These are phyloP conservation scores for Phytophthora tentaculata DNA, from an alignment of 352 stramenopile genomes.

Conservation along the genomic window DNA sequence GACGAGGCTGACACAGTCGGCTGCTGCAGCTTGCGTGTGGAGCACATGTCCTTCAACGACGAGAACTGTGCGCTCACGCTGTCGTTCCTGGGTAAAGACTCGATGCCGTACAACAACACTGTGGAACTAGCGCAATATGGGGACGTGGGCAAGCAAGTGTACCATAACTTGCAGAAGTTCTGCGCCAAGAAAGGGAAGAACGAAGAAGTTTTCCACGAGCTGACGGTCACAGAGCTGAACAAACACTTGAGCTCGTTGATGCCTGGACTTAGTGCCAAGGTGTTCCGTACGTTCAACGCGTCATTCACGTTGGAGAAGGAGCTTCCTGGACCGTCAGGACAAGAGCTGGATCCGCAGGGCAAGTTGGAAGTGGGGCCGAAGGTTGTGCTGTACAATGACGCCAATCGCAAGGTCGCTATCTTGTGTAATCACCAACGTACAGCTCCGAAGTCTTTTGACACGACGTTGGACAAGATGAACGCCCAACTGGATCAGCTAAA, in stretches of 20 bases:
- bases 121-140: constrained; percentile 95
- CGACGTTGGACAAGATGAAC: constrained; percentile 94
- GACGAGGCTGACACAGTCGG: constrained; percentile 99
- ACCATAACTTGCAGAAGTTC: constrained; percentile 97
- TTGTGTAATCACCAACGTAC: constrained; percentile 99
- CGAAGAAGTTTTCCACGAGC: constrained; percentile 98
- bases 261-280: constrained; percentile 99
- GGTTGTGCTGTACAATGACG: constrained; percentile 99
- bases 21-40: constrained; percentile 98
- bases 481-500: constrained; percentile 93
- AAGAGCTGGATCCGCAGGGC: constrained; percentile 62
- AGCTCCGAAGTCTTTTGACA: constrained; percentile 97
- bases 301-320: constrained; percentile 99
- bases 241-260: constrained; percentile 98
- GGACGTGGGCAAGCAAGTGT: constrained; percentile 92
- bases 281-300: constrained; percentile 99
- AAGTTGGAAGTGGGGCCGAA: constrained; percentile 86
- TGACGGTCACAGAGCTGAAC: constrained; percentile 97
- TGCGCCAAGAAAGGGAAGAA: constrained; percentile 95
- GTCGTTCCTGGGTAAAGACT: constrained; percentile 99
- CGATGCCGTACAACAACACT: constrained; percentile 99
- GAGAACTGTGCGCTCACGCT: constrained; percentile 96
- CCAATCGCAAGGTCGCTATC: constrained; percentile 99
- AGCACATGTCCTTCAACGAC: constrained; percentile 98
- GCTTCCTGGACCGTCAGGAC: constrained; percentile 64